Conservation (phyloP, 1,284 basidiomycete genomes). For the Vanrija sp. region DNA sequence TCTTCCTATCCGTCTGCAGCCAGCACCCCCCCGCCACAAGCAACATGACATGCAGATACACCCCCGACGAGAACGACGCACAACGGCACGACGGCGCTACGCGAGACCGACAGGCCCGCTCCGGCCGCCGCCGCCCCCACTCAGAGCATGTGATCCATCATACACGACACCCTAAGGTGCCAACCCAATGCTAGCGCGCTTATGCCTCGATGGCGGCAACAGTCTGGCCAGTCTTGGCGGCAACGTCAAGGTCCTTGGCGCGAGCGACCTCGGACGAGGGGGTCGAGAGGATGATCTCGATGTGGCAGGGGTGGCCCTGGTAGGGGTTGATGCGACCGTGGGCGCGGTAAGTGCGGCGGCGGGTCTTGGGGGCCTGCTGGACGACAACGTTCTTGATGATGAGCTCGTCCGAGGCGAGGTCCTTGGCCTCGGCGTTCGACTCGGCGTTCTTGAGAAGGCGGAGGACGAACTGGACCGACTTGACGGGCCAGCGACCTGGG, state of each 20-base stretch:
- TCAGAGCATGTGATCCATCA: conserved; percentile 38
- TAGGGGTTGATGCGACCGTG: conserved; percentile 91
- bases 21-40: too few species aligned
- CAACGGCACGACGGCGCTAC: too few species aligned
- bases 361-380: conserved; percentile 99
- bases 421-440: conserved; percentile 98
- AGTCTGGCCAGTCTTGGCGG: conserved; percentile 48
- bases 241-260: conserved; percentile 70
- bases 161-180: conserved; percentile 35
- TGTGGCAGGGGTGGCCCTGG: conserved; percentile 89
- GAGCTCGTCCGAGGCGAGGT: conserved; percentile 86
- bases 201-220: conserved; percentile 50
- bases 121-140: too few species aligned
- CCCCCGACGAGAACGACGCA: too few species aligned
- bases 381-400: conserved; percentile 96
- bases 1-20: too few species aligned
- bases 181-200: conserved; percentile 25
- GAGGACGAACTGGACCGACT: conserved; percentile 94
- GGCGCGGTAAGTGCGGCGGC: conserved; percentile 98
- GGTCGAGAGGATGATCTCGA: conserved; percentile 84
- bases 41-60: too few species aligned
- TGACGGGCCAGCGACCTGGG: conserved; percentile 98
- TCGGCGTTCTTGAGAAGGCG: conserved; percentile 98
- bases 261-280: conserved; percentile 79
- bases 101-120: too few species aligned